phyloP scores from a whole-genome alignment of 225 moss, liverwort and hornwort species.

The Polytrichum commune region DNA sequence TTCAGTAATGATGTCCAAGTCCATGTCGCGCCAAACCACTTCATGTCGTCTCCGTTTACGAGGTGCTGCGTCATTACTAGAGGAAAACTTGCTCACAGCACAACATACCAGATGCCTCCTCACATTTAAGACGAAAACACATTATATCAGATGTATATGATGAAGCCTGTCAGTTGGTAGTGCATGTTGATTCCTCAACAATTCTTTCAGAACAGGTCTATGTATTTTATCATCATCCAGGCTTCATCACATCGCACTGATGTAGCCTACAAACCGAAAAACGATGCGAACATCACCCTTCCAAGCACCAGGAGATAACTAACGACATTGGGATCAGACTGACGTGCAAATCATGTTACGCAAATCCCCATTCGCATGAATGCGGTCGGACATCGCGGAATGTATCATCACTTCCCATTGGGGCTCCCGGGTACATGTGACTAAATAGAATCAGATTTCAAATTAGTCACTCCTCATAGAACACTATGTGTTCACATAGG shows the following conservation, averaged over 20 bases:
- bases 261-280: neutral
- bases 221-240: slow-evolving; percentile 23
- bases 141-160: too few species aligned
- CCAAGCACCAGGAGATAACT: neutral
- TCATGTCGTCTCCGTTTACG: slow-evolving; percentile 25
- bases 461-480: slow-evolving; percentile 17
- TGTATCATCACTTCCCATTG: too few species aligned
- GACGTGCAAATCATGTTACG: slow-evolving; percentile 62
- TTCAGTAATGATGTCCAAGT: slow-evolving; percentile 28
- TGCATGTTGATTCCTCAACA: slow-evolving; percentile 20
- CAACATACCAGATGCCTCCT: slow-evolving; percentile 19
- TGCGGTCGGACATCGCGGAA: too few species aligned
- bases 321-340: slow-evolving; percentile 30
- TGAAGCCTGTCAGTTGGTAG: slow-evolving; percentile 28
- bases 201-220: slow-evolving; percentile 33
- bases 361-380: slow-evolving; percentile 19
- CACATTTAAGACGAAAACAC: too few species aligned
- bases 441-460: slow-evolving; percentile 6
- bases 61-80: slow-evolving; percentile 26
- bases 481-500: slow-evolving; percentile 20
- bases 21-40: slow-evolving; percentile 24
- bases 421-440: too few species aligned
- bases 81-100: slow-evolving; percentile 20
- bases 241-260: neutral
- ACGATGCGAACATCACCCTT: slow-evolving; percentile 5